Evolutionary conservation across 2,329 filamentous ascomycete genomes (phyloP), one percentile per base, ranked within the genome.

Genomic region (Ascochyta koolunga): DNA sequence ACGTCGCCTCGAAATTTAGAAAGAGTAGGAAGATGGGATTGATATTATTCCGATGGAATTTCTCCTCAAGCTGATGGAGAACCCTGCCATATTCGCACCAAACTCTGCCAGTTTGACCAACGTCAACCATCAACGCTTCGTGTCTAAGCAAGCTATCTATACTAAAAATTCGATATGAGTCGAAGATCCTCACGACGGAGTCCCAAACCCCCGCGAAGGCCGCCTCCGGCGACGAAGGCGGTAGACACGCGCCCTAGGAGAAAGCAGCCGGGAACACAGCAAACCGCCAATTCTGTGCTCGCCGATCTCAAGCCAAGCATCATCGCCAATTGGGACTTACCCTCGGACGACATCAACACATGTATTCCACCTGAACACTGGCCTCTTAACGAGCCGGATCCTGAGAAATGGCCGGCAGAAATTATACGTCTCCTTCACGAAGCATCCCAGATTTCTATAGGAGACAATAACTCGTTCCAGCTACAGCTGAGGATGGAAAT

Each of bases 351-450:
- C 10, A 46, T 55, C 19, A 55, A 39, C 5, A 38, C 46, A 0
- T 50, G 46, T 5, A 25, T 55, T 6, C 3, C 31, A 24, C 6
- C 46, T 4, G 19, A 46, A 5, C 32, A 2, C 5, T 55, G 52
- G 52, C 52, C 52, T 2, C 13, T 10, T 2, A 31, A 47, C 7
- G 46, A 50, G 25, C 13, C 41, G 1, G 46, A 55, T 13, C 19
- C 46, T 2, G 22, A 31, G 16, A 32, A 43, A 35, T 55, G 52
- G 52, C 36, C 25, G 18, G 18, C 38, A 31, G 46, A 55, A 3
- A 39, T 55, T 9, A 4, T 55, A 6, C 36, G 32, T 10, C 52
- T 55, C 3, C 31, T 55, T 1, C 42, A 47, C 8, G 24, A 55
- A 16, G 52, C 46, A 22, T 55, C 52, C 5, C 24, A 24, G 13